Base-by-base conservation (phyloP, 176 grass and related monocot genomes). In the Aechmea fasciata region DNA sequence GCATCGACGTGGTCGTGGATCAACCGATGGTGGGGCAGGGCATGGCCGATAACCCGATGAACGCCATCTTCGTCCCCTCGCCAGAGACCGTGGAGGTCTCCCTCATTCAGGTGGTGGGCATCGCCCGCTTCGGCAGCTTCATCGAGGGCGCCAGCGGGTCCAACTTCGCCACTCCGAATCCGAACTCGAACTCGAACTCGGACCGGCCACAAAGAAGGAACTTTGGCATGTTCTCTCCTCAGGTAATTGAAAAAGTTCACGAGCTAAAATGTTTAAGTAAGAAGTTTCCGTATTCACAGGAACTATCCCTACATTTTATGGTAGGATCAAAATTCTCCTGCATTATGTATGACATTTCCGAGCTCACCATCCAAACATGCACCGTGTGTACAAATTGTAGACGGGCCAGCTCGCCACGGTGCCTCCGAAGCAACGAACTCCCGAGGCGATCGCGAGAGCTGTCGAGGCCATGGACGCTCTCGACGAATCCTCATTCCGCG, bases 21-120 rank as follows among this genome's bases (percentile, higher is more conserved):
- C 85, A 91, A 63, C 91, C 83, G 24, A 79, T 84, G 77, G 85
- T 96, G 11, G 91, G 91, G 65, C 82, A 91, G 47, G 88, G 83
- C 49, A 82, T 96, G 49, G 76, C 92, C 0, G 92, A 96, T 78
- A 96, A 96, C 80, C 85, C 92, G 3, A 83, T 96, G 85, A 96
- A 85, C 69, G 74, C 83, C 25, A 82, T 96, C 55, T 84, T 79
- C 69, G 79, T 91, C 63, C 88, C 88, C 50, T 91, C 92, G 67
- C 85, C 85, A 5, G 61, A 71, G 52, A 85, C 85, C 2, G 80
- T 96, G 22, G 78, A 17, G 18, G 75, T 85, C 12, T 81, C 80
- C 14, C 85, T 91, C 14, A 77, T 91, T 48, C 88, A 91, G 77
- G 88, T 91, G 23, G 92, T 91, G 15, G 92, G 92, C 8, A 91